Evolutionary conservation across 352 stramenopile genomes (phyloP), one percentile per base, ranked within the genome.

Genomic region (Phytophthora foliorum): DNA sequence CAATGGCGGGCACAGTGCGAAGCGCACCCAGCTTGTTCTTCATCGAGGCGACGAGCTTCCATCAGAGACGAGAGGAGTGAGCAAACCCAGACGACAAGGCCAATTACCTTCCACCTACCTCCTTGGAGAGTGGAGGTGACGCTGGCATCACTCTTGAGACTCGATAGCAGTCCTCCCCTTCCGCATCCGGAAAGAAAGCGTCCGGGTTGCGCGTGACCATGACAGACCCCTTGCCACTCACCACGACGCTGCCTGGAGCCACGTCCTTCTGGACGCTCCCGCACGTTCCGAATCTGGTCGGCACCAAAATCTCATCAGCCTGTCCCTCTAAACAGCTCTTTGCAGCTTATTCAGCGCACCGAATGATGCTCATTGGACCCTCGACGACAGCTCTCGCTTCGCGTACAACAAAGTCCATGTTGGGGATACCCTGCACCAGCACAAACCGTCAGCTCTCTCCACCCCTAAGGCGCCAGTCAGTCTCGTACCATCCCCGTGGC

Each of bases 331-430:
- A 11, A 29, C 11, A 17, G 45, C 5, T 31, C 17, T 19, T n/a
- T 16, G n/a, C 11, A 52, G 0, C 27, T 17, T 22, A 22, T 51
- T n/a, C 22, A 27, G 21, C 31, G n/a, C 19, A 80, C 66, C 84
- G 84, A 24, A 90, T 63, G 48, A 92, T 89, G 19, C 32, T 72
- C 69, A 92, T 83, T 5, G 77, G 70, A 0, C 82, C 82, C 10
- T 72, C 42, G 3, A 88, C 75, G 22, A 91, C 68, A 11, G 70
- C 74, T 24, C 81, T 67, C n/a, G 74, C 72, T 65, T 93, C 85
- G 29, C 85, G 75, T 17, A 92, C 83, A 19, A 91, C 67, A 64
- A 93, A 93, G 63, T 93, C 85, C 83, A 93, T 93, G 61, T 91
- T 93, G 11, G 85, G 67, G 11, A 68, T 71, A 9, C 85, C 85